Evolutionary conservation across 148 eudicot genomes (phyloP).

Genomic region (Chenopodium formosanum): DNA sequence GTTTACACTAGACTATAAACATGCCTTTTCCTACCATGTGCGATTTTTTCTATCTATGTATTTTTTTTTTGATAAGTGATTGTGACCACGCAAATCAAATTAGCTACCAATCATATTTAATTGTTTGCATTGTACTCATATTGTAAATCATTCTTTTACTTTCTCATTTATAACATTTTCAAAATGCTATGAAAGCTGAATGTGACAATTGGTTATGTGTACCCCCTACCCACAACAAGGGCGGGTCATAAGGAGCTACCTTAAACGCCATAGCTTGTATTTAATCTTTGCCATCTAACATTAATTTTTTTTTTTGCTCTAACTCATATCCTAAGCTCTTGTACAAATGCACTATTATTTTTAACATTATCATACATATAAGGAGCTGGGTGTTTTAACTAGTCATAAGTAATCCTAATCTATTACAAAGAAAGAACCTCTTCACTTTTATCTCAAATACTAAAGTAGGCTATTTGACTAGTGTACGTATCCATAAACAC

Average conservation of each 20-base stretch:
- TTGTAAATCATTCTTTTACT: neutral
- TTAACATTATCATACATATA: neutral
- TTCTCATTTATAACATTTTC: neutral
- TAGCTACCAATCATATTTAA: neutral
- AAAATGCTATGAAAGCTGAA: neutral
- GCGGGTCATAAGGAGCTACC: neutral
- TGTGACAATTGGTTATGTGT: neutral
- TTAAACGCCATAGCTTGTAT: neutral
- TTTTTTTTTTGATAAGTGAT: no score
- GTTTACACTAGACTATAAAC: neutral
- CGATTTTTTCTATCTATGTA: neutral
- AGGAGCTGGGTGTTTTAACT: no score
- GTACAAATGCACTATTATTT: neutral
- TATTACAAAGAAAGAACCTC: neutral
- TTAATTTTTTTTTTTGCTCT: no score
- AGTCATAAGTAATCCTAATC: neutral
- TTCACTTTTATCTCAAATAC: neutral
- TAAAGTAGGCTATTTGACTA: neutral
- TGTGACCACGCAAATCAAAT: neutral
- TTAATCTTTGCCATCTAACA: neutral
- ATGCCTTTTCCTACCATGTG: neutral
- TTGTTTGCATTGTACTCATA: neutral
- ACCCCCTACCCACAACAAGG: neutral
- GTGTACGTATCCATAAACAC: no score
- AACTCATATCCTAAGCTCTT: neutral